These are phyloP conservation scores for Solanum bulbocastanum DNA, from an alignment of 257 asterid genomes.

Conservation along the genomic window DNA sequence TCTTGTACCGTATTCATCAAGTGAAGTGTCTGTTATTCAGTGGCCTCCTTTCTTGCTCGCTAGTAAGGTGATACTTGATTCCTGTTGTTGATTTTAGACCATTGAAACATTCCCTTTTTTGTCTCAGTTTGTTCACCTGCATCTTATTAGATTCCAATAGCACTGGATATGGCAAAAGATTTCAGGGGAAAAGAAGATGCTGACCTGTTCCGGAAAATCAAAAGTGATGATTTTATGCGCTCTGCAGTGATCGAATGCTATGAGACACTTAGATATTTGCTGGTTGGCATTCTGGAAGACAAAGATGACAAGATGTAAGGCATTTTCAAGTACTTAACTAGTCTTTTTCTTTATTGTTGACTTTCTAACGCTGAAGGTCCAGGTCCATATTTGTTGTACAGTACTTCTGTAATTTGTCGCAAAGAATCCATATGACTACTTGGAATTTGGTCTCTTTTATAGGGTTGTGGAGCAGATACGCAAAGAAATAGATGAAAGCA, in stretches of 20 bases:
- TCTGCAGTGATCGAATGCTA: constrained; percentile 88
- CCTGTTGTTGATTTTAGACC: background rate
- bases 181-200: constrained; percentile 69
- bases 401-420: background rate
- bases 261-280: constrained; percentile 62
- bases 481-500: constrained; percentile 59
- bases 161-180: constrained; percentile 97
- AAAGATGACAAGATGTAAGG: constrained; percentile 62
- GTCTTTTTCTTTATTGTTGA: constrained; percentile 1
- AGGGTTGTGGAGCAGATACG: constrained; percentile 62
- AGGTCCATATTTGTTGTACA: background rate
- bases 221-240: constrained; percentile 72
- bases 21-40: constrained; percentile 85
- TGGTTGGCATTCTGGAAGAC: constrained; percentile 52
- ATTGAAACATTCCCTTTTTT: constrained; percentile 2
- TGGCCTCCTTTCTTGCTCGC: constrained; percentile 99
- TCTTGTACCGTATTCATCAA: constrained; percentile 86
- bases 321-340: constrained; percentile 1
- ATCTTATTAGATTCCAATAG: constrained; percentile 80
- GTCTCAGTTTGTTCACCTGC: constrained; percentile 12
- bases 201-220: constrained; percentile 84
- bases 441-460: constrained; percentile 12
- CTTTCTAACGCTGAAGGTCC: background rate
- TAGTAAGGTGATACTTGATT: constrained; percentile 62
- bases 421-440: constrained; percentile 3